These are phyloP conservation scores for Linnemannia elongata DNA, from an alignment of 192 early-diverging fungal species.

Conservation along the genomic window DNA sequence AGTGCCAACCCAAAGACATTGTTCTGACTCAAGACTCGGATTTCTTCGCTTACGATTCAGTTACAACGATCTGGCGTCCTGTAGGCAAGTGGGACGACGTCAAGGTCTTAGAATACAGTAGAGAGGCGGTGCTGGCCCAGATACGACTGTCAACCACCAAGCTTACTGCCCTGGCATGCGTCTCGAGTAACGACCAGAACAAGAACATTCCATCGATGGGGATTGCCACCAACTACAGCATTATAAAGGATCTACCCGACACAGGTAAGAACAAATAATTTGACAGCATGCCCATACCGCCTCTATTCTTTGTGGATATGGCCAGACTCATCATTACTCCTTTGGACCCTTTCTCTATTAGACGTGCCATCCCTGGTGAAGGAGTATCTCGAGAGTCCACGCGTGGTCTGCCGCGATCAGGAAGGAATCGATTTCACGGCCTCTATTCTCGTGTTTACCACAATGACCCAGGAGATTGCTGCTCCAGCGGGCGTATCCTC, in stretches of 20 bases:
- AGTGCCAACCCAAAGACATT: slow-evolving; percentile 3
- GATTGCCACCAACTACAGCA: slow-evolving; percentile 10
- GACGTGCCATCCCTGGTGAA: not conserved
- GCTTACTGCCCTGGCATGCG: slow-evolving; percentile 10
- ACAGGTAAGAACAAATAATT: slow-evolving; percentile 4
- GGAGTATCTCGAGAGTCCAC: not conserved
- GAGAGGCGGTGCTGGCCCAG: not conserved
- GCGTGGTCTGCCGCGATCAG: not conserved
- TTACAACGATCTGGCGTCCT: not conserved
- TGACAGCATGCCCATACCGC: not conserved
- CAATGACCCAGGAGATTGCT: slow-evolving; percentile 13
- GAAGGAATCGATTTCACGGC: not conserved
- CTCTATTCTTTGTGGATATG: not conserved
- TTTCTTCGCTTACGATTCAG: slow-evolving; percentile 1
- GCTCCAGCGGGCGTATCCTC: slow-evolving; percentile 9
- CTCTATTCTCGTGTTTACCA: slow-evolving; percentile 3
- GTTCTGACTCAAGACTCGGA: slow-evolving; percentile 20
- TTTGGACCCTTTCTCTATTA: not conserved
- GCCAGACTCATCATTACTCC: not conserved
- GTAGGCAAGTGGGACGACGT: slow-evolving; percentile 6
- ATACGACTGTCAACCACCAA: slow-evolving; percentile 9
- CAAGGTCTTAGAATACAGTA: slow-evolving; percentile 17
- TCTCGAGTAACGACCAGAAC: slow-evolving; percentile 7
- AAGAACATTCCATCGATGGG: not conserved
- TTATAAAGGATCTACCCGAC: slow-evolving; percentile 2